Evolutionary conservation across 441 rosid species (phyloP).

Genomic region (California macrophylla): DNA sequence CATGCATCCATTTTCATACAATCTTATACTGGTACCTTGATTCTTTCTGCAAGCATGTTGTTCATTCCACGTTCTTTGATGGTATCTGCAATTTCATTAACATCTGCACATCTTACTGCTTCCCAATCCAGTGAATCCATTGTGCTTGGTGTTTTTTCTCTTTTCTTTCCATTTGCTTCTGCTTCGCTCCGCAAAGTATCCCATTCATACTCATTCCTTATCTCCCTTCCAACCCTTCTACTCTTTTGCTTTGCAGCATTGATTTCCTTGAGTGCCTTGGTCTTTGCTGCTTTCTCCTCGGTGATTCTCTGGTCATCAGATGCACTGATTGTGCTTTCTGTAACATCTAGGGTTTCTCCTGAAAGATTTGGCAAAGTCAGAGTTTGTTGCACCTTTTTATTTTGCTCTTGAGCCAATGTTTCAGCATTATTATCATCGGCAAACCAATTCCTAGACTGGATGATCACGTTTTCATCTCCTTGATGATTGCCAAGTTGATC

Average conservation of each 20-base stretch:
- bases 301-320: slow-evolving; percentile 24
- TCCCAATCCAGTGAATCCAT: slow-evolving; percentile 84
- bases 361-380: slow-evolving; percentile 18
- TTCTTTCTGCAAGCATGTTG: slow-evolving; percentile 58
- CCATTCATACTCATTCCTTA: slow-evolving; percentile 61
- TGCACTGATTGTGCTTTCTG: slow-evolving; percentile 31
- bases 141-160: slow-evolving; percentile 45
- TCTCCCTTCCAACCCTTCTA: slow-evolving; percentile 35
- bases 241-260: slow-evolving; percentile 39
- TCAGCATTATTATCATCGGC: slow-evolving; percentile 22
- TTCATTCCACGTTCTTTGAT: slow-evolving; percentile 94
- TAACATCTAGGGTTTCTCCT: slow-evolving; percentile 25
- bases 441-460: slow-evolving; percentile 21
- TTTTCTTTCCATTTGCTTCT: slow-evolving; percentile 28
- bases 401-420: slow-evolving; percentile 21
- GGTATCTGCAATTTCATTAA: slow-evolving; percentile 44
- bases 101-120: slow-evolving; percentile 56
- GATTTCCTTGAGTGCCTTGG: slow-evolving; percentile 24
- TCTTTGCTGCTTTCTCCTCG: slow-evolving; percentile 26
- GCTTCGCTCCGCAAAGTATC: slow-evolving; percentile 60
- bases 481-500: slow-evolving; percentile 26
- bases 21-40: slow-evolving; percentile 35
- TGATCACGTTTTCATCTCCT: slow-evolving; percentile 20
- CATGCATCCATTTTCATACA: not conserved
- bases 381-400: slow-evolving; percentile 24